phyloP scores from a whole-genome alignment of 805 yeast species.

The Pichia ethanolica region DNA sequence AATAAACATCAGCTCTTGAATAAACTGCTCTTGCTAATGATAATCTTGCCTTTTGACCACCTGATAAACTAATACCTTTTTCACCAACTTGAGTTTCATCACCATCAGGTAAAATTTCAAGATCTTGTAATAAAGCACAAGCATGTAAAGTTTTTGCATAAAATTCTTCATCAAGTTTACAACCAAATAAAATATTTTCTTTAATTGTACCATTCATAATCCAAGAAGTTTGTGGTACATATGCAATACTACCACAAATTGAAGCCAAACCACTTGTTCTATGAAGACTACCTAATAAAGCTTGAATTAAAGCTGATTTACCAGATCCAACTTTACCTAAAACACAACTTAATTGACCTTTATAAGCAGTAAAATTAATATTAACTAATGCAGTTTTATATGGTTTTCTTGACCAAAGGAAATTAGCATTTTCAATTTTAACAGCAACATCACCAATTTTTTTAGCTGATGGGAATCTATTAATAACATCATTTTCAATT shows the following conservation, averaged over 20 bases:
- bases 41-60: slow-evolving; percentile 96
- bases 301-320: slow-evolving; percentile 49
- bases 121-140: slow-evolving; percentile 78
- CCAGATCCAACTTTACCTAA: slow-evolving; percentile 68
- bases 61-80: slow-evolving; percentile 91
- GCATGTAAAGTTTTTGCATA: slow-evolving; percentile 77
- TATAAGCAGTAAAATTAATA: slow-evolving; percentile 42
- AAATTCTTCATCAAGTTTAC: slow-evolving; percentile 70
- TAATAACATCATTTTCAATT: slow-evolving; percentile 63
- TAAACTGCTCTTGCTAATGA: slow-evolving; percentile 95
- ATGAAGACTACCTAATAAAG: slow-evolving; percentile 47
- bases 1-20: slow-evolving; percentile 83
- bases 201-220: slow-evolving; percentile 90
- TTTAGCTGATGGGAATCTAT: slow-evolving; percentile 38
- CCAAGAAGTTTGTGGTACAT: slow-evolving; percentile 81
- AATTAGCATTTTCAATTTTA: slow-evolving; percentile 56
- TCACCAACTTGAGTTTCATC: slow-evolving; percentile 94
- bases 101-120: slow-evolving; percentile 76
- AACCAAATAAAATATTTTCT: slow-evolving; percentile 89
- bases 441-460: slow-evolving; percentile 63
- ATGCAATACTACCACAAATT: slow-evolving; percentile 43
- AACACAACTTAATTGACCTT: slow-evolving; percentile 49
- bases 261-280: slow-evolving; percentile 28
- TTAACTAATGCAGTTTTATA: slow-evolving; percentile 49
- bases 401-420: slow-evolving; percentile 71